Percentiles rank a stretch among this genome's conserved stretches.
Evolutionary conservation across 306 rosid species (phyloP).

Genomic region (Inga oerstediana): DNA sequence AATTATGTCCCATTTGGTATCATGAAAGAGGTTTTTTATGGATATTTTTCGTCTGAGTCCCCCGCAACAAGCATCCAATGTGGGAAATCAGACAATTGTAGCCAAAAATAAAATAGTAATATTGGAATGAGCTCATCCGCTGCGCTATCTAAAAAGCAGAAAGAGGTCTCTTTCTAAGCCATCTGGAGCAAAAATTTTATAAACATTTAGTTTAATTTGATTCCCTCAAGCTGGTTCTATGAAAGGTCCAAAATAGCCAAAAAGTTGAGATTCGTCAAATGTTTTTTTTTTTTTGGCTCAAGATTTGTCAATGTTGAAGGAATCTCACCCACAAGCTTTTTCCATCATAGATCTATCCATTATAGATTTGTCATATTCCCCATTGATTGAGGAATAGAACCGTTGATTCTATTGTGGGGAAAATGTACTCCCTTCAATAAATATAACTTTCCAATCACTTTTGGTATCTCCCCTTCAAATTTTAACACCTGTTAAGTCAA

Average conservation of each 20-base stretch:
- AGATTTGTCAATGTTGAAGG: conserved; percentile 20
- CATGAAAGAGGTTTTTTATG: no score
- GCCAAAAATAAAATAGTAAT: no score
- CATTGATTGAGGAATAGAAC: not conserved
- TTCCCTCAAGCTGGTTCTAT: not conserved
- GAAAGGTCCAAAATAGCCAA: not conserved
- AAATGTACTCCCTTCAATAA: not conserved
- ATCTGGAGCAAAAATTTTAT: no score
- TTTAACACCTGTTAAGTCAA: conserved; percentile 13
- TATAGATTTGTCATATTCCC: conserved; percentile 20
- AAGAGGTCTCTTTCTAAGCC: no score
- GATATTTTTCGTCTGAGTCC: no score
- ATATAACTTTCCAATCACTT: not conserved
- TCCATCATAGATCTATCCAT: not conserved
- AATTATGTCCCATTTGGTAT: no score
- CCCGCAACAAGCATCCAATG: no score
- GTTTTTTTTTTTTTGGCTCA: no score
- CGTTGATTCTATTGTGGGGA: not conserved
- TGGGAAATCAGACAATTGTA: no score
- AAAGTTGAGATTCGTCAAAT: not conserved
- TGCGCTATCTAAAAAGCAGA: no score
- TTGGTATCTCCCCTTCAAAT: conserved; percentile 5
- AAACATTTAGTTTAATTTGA: not conserved
- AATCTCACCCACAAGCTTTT: not conserved
- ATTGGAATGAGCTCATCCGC: no score